Percentiles rank a stretch among this genome's conserved stretches.
These are phyloP conservation scores for Solanum medicagineum DNA, from an alignment of 257 asterid genomes.

Conservation along the genomic window DNA sequence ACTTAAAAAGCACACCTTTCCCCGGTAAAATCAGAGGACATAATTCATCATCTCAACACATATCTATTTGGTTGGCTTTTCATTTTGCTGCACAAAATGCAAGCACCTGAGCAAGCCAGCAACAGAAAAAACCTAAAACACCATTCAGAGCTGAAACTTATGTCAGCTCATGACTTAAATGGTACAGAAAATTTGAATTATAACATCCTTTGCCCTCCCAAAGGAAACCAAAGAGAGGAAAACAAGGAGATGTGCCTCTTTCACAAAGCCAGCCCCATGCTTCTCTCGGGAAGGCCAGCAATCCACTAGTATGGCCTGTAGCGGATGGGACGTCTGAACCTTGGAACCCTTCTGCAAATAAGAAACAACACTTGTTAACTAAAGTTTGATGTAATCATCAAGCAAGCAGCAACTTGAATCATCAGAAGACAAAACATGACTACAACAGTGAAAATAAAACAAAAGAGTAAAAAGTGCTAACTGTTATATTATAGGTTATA, in stretches of 20 bases:
- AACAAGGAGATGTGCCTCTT: neutral
- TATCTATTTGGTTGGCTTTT: neutral
- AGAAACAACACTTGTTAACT: neutral
- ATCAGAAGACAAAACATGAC: neutral
- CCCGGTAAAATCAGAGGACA: neutral
- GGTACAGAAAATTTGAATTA: constrained; percentile 1
- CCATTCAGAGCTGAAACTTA: neutral
- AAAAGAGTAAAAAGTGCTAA: neutral
- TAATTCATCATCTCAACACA: neutral
- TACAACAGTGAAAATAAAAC: neutral
- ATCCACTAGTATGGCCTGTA: constrained; percentile 39
- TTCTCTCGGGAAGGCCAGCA: constrained; percentile 4
- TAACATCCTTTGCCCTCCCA: neutral
- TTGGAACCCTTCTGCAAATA: constrained; percentile 39
- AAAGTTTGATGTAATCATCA: neutral
- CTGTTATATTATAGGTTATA: neutral
- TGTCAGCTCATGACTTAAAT: neutral
- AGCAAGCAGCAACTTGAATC: neutral
- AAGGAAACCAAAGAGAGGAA: neutral
- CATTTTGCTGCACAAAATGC: neutral
- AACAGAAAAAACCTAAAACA: neutral
- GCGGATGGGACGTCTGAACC: constrained; percentile 40
- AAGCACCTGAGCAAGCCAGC: neutral
- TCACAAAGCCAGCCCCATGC: neutral
- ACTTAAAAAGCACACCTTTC: neutral